phyloP scores from a whole-genome alignment of 2,329 filamentous ascomycete species.

The Aspergillus niger region DNA sequence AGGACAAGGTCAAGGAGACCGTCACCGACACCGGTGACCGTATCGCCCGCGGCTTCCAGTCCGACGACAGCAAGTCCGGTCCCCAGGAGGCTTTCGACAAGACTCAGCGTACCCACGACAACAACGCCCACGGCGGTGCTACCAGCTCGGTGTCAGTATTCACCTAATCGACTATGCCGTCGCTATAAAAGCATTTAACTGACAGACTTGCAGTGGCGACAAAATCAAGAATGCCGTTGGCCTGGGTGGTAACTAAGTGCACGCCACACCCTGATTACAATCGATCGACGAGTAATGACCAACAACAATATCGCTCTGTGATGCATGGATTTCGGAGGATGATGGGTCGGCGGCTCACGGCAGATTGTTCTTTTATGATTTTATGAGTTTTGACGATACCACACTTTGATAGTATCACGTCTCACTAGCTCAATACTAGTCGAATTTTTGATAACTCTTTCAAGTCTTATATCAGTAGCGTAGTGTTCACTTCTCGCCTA shows the following conservation, averaged over 20 bases:
- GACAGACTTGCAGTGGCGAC: constrained; percentile 36
- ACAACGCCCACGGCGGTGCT: constrained; percentile 41
- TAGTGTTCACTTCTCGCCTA: constrained; percentile 55
- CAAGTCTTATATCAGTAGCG: not conserved
- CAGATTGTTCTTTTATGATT: constrained; percentile 15
- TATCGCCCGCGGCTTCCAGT: constrained; percentile 51
- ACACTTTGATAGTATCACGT: constrained; percentile 17
- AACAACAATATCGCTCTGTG: not conserved
- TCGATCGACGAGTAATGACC: not conserved
- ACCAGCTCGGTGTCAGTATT: constrained; percentile 43
- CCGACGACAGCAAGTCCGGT: constrained; percentile 58
- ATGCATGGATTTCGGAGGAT: not conserved
- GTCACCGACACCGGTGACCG: constrained; percentile 60
- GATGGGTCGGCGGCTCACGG: constrained; percentile 2
- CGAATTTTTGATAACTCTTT: not conserved
- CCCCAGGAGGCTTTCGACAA: constrained; percentile 57
- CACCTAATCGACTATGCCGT: not conserved
- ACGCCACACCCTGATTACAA: not conserved
- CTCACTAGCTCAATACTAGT: constrained; percentile 13
- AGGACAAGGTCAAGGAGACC: constrained; percentile 60
- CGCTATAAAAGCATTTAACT: not conserved
- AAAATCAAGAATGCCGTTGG: constrained; percentile 49
- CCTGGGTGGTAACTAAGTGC: constrained; percentile 34
- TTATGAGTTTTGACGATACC: constrained; percentile 31
- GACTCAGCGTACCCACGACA: constrained; percentile 49